phyloP scores from a whole-genome alignment of 768 basidiomycete species.

The Mycena kentingensis region DNA sequence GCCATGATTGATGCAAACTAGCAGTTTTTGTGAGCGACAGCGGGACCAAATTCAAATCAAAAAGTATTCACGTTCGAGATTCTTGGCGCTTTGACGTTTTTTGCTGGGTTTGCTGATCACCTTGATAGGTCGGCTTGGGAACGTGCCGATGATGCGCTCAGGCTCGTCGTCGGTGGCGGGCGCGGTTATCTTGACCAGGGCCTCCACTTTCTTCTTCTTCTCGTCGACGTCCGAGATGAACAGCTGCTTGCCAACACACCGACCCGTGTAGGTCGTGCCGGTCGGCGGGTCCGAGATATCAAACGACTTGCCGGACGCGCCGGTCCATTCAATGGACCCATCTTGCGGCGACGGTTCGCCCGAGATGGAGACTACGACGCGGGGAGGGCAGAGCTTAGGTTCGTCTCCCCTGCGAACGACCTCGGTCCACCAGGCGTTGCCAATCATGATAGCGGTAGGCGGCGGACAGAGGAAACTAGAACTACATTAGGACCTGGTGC shows the following conservation, averaged over 20 bases:
- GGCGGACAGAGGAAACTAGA: slow-evolving; percentile 87
- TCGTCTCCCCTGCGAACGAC: slow-evolving; percentile 73
- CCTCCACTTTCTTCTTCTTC: slow-evolving; percentile 94
- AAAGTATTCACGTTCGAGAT: slow-evolving; percentile 75
- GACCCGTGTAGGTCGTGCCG: slow-evolving; percentile 87
- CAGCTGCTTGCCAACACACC: slow-evolving; percentile 91
- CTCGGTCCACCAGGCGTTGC: slow-evolving; percentile 93
- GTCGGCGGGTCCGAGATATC: slow-evolving; percentile 78
- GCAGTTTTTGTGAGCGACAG: slow-evolving; percentile 17
- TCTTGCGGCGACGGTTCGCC: slow-evolving; percentile 87
- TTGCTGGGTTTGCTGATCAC: slow-evolving; percentile 98
- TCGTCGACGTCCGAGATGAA: slow-evolving; percentile 95
- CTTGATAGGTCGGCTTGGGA: slow-evolving; percentile 94
- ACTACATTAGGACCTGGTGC: slow-evolving; percentile 22
- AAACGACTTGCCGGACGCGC: slow-evolving; percentile 80
- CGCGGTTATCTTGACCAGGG: slow-evolving; percentile 85
- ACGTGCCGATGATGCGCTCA: slow-evolving; percentile 83
- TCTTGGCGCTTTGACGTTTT: slow-evolving; percentile 93
- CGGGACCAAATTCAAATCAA: slow-evolving; percentile 15
- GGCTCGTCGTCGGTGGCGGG: slow-evolving; percentile 78
- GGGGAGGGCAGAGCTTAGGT: slow-evolving; percentile 72
- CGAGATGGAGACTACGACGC: slow-evolving; percentile 88
- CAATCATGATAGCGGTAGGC: slow-evolving; percentile 91
- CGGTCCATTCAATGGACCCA: slow-evolving; percentile 85
- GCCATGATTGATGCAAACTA: slow-evolving; percentile 95